A percentile compares a stretch with the other conserved stretches of the same genome.
Evolutionary conservation across 176 grass and related monocot species (phyloP).

Genomic region (Cenchrus americanus): DNA sequence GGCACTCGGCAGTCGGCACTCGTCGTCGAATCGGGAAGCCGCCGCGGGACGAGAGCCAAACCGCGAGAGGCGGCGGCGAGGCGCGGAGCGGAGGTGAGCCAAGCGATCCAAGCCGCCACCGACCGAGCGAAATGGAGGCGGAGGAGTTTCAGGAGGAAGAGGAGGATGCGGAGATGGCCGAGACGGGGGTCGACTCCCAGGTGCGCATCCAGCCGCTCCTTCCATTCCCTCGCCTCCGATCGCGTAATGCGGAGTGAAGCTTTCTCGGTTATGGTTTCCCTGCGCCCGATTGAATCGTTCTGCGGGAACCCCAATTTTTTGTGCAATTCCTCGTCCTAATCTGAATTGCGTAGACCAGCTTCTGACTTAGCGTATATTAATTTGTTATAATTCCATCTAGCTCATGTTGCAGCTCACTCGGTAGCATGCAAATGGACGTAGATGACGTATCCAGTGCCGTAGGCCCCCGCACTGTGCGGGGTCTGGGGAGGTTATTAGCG

Average conservation of each 20-base stretch:
- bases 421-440: conserved; percentile 10
- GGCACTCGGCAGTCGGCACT: no score
- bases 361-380: background rate
- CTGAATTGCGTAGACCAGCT: background rate
- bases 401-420: background rate
- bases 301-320: background rate
- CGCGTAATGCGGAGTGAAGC: background rate
- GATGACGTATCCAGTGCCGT: no score
- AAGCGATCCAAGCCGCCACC: no score
- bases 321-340: background rate
- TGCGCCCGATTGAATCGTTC: conserved; percentile 23
- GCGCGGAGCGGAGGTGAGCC: background rate
- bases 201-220: conserved; percentile 37
- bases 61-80: background rate
- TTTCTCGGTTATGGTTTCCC: background rate
- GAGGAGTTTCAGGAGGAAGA: conserved; percentile 20
- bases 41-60: background rate
- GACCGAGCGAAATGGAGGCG: conserved; percentile 37
- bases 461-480: no score
- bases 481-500: no score
- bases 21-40: background rate
- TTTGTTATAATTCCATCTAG: background rate
- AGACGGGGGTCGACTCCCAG: conserved; percentile 67
- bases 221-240: background rate
- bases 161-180: conserved; percentile 54